Evolutionary conservation across 345 rosid genomes (phyloP), one percentile per base, ranked within the genome.

Genomic region (Hibiscus trionum): DNA sequence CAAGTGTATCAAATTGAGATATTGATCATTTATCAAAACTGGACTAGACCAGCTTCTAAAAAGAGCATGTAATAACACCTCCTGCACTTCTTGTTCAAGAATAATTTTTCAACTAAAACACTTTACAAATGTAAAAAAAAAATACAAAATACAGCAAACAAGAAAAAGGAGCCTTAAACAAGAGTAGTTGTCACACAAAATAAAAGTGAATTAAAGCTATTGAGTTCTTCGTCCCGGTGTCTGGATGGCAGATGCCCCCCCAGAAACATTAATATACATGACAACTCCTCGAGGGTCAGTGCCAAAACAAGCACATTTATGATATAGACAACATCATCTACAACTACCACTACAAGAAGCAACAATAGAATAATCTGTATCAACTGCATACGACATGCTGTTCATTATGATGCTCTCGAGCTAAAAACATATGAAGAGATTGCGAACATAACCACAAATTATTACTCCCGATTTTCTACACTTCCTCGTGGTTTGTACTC

Each of bases 401-500:
- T 31, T 65, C 61, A 58, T 50, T 52, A 27, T 50, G 11, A 71
- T 33, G 57, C 24, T 64, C 49, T 46, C 1, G 68, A 42, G 52
- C 8, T 46, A 46, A 46, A 27, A 27, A 12, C 57, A 24, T n/a
- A 64, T 17, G 53, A 61, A 63, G 57, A 24, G 63, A 37, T 42
- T 7, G 7, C 15, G 0, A 5, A n/a, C 15, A 50, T 16, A 31
- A 52, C 58, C 66, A 55, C 11, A 66, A 69, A 33, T 50, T 5
- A 47, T 15, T 26, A 47, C n/a, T 47, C 9, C 70, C 0, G 1
- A 71, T 67, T 11, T 37, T 16, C 80, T 91, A 90, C 77, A 88
- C 93, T 74, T 91, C 89, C 75, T 87, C 97, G 64, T 84, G 82
- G 81, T 66, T 74, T 72, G 84, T 82, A 74, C 86, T 86, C 91